A percentile compares a stretch with the other conserved stretches of the same genome.
phyloP scores from a whole-genome alignment of 768 basidiomycete genomes.

The Suillus plorans region DNA sequence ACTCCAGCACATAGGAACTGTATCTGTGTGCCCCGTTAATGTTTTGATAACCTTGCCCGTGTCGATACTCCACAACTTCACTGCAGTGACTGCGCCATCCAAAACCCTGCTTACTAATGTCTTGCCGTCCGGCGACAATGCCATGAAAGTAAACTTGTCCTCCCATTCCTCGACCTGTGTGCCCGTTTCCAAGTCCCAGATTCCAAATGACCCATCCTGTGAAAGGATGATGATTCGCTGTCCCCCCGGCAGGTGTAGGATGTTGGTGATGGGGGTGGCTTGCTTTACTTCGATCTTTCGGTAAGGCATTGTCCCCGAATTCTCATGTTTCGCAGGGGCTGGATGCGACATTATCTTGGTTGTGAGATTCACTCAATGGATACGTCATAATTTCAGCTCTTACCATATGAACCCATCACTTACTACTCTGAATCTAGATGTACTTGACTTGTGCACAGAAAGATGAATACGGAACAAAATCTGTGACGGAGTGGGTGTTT shows the following conservation, averaged over 20 bases:
- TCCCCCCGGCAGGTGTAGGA: background rate
- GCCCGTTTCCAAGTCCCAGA: background rate
- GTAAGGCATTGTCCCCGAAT: background rate
- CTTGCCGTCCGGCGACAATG: background rate
- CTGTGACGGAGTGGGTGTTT: background rate
- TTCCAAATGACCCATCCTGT: background rate
- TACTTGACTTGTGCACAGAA: background rate
- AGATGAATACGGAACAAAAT: background rate
- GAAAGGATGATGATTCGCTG: background rate
- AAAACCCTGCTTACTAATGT: background rate
- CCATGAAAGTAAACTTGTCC: background rate
- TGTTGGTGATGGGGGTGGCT: rapidly evolving
- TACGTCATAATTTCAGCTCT: background rate
- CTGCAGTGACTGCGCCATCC: background rate
- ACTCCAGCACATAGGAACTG: background rate
- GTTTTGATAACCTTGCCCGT: background rate
- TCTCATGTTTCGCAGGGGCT: background rate
- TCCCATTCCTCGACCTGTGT: background rate
- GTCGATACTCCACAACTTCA: background rate
- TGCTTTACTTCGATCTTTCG: background rate
- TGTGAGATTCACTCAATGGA: background rate
- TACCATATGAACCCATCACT: background rate
- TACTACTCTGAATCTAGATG: background rate
- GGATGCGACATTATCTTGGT: background rate
- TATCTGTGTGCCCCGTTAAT: background rate